phyloP scores from a whole-genome alignment of 345 rosid species.

The Populus nigra region DNA sequence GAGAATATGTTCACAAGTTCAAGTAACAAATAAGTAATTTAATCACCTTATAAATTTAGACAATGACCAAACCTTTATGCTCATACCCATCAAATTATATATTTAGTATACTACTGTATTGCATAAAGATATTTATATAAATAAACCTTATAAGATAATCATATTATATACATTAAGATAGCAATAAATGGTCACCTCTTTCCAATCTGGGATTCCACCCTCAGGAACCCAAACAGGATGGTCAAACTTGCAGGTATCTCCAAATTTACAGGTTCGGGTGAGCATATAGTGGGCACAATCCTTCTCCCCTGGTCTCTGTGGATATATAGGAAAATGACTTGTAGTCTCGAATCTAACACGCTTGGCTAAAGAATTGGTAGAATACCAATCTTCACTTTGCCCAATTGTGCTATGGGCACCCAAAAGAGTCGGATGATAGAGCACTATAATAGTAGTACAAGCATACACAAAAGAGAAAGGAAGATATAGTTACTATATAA shows the following conservation, averaged over 20 bases:
- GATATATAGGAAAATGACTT: constrained; percentile 80
- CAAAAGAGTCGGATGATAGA: constrained; percentile 79
- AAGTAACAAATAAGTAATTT: neutral
- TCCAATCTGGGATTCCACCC: constrained; percentile 99
- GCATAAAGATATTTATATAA: constrained; percentile 11
- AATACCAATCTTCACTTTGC: constrained; percentile 95
- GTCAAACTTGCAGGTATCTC: constrained; percentile 98
- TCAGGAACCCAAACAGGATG: constrained; percentile 99
- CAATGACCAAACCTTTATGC: neutral
- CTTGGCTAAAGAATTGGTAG: constrained; percentile 71
- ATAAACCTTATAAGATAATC: constrained; percentile 20
- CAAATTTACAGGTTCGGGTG: constrained; percentile 97
- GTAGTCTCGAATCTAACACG: constrained; percentile 86
- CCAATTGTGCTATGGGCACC: constrained; percentile 81
- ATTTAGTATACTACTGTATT: neutral
- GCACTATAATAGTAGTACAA: constrained; percentile 76
- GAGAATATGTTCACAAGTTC: neutral
- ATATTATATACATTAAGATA: constrained; percentile 41
- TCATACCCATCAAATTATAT: constrained; percentile 5
- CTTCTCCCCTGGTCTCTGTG: constrained; percentile 97
- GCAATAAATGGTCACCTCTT: constrained; percentile 93
- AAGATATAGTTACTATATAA: constrained; percentile 48
- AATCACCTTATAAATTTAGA: neutral
- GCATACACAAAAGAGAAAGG: constrained; percentile 42
- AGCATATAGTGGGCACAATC: constrained; percentile 99